These are phyloP conservation scores for Paramyrothecium roridum DNA, from an alignment of 2,329 filamentous ascomycete species.

Conservation along the genomic window DNA sequence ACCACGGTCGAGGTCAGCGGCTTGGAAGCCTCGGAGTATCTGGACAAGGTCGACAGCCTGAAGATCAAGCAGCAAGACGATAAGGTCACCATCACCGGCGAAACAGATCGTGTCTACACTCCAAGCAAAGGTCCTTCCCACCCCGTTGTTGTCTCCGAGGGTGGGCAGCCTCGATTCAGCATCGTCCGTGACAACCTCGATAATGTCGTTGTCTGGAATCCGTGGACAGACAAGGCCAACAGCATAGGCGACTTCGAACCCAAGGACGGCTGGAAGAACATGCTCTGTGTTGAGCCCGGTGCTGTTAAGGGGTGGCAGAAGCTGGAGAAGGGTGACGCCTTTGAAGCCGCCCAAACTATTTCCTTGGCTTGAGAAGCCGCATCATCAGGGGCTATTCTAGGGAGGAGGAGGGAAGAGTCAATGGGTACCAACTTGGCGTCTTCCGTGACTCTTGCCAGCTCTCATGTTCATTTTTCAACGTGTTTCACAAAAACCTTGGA, in stretches of 20 bases:
- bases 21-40: slow-evolving; percentile 72
- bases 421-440: too few relatives aligned
- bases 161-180: slow-evolving; percentile 62
- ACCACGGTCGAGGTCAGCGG: slow-evolving; percentile 68
- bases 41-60: slow-evolving; percentile 75
- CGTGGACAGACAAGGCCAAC: slow-evolving; percentile 82
- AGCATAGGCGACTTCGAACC: slow-evolving; percentile 84
- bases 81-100: slow-evolving; percentile 66
- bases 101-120: slow-evolving; percentile 87
- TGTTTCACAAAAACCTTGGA: too few relatives aligned
- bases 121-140: slow-evolving; percentile 58
- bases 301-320: slow-evolving; percentile 78
- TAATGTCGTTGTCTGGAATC: slow-evolving; percentile 96
- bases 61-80: slow-evolving; percentile 63
- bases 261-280: slow-evolving; percentile 85
- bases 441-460: too few relatives aligned
- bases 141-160: slow-evolving; percentile 59
- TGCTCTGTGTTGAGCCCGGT: slow-evolving; percentile 93
- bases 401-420: slow-evolving; percentile 3
- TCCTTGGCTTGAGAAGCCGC: slow-evolving; percentile 24
- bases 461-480: too few relatives aligned
- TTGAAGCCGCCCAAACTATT: slow-evolving; percentile 60
- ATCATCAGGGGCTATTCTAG: neutral
- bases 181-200: slow-evolving; percentile 80
- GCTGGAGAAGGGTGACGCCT: slow-evolving; percentile 73